phyloP scores from a whole-genome alignment of 2,329 filamentous ascomycete species.

The Parastagonospora avenae region DNA sequence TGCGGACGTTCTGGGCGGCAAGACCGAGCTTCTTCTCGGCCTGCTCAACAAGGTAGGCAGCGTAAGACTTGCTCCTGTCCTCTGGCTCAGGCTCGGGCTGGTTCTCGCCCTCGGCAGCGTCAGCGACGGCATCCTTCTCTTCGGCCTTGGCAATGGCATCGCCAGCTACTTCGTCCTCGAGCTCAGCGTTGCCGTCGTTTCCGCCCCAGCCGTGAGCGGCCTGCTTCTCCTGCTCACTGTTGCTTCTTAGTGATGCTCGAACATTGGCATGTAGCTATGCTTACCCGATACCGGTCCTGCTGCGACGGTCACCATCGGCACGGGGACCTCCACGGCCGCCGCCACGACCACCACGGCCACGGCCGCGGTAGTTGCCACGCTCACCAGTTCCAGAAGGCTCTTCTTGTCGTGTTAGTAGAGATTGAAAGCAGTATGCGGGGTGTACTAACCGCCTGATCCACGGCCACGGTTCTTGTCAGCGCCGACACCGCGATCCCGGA shows the following conservation, averaged over 20 bases:
- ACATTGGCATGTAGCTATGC: slow-evolving; percentile 21
- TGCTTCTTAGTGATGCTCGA: slow-evolving; percentile 17
- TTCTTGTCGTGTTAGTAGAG: slow-evolving; percentile 15
- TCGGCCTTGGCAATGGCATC: slow-evolving; percentile 87
- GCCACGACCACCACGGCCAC: slow-evolving; percentile 55
- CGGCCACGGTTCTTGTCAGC: slow-evolving; percentile 81
- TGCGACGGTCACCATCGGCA: slow-evolving; percentile 66
- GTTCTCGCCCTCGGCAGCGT: slow-evolving; percentile 48
- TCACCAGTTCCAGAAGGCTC: slow-evolving; percentile 23
- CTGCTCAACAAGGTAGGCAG: slow-evolving; percentile 81
- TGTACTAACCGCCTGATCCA: slow-evolving; percentile 44
- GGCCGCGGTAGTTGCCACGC: slow-evolving; percentile 46
- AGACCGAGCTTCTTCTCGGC: slow-evolving; percentile 78
- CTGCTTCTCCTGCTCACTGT: slow-evolving; percentile 82
- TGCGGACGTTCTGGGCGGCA: slow-evolving; percentile 72
- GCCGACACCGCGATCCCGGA: slow-evolving; percentile 86
- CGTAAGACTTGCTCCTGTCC: slow-evolving; percentile 89
- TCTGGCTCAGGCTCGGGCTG: slow-evolving; percentile 64
- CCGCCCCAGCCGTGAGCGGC: slow-evolving; percentile 88
- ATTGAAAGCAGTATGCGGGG: background rate
- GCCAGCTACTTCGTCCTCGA: slow-evolving; percentile 88
- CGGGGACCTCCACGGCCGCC: slow-evolving; percentile 52
- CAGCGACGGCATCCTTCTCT: slow-evolving; percentile 65
- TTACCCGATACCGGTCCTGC: slow-evolving; percentile 65
- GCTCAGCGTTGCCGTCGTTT: slow-evolving; percentile 79